A percentile compares a stretch with the other conserved stretches of the same genome.
These are phyloP conservation scores for Cucumis hystrix DNA, from an alignment of 306 rosid species.

Conservation along the genomic window DNA sequence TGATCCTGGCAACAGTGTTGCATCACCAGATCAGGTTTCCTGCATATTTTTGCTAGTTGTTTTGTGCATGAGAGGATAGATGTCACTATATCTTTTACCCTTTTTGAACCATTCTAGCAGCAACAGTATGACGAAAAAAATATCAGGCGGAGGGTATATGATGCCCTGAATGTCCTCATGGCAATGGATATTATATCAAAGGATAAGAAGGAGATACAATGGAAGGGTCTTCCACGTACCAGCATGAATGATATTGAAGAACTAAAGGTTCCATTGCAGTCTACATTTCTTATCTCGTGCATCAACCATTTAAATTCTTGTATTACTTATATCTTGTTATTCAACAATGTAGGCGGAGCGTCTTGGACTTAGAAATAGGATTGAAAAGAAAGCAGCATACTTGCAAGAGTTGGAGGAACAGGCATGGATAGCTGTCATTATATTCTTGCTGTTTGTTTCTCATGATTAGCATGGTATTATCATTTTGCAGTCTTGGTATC, in stretches of 20 bases:
- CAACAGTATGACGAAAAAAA: slow-evolving; percentile 98
- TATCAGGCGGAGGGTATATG: slow-evolving; percentile 92
- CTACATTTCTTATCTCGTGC: slow-evolving; percentile 5
- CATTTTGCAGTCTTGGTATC: background rate
- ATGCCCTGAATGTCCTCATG: slow-evolving; percentile 96
- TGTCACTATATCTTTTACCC: background rate
- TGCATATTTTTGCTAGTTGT: slow-evolving; percentile 1
- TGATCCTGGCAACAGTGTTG: slow-evolving; percentile 51
- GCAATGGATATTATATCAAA: slow-evolving; percentile 98
- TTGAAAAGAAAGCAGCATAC: slow-evolving; percentile 87
- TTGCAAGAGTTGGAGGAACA: slow-evolving; percentile 93
- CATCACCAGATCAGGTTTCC: slow-evolving; percentile 86
- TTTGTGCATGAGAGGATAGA: slow-evolving; percentile 4
- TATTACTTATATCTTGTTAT: slow-evolving; percentile 11
- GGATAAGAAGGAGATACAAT: slow-evolving; percentile 96
- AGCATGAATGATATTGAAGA: slow-evolving; percentile 80
- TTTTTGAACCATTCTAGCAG: slow-evolving; percentile 17
- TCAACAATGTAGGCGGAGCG: slow-evolving; percentile 60
- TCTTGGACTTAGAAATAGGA: slow-evolving; percentile 52
- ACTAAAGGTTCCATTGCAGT: slow-evolving; percentile 49
- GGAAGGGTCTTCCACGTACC: slow-evolving; percentile 97
- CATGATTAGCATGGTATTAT: background rate
- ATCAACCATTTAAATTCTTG: background rate
- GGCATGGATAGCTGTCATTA: slow-evolving; percentile 26
- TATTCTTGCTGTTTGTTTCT: slow-evolving; percentile 3